phyloP scores from a whole-genome alignment of 176 grass and related monocot species.

The Oryza longistaminata region DNA sequence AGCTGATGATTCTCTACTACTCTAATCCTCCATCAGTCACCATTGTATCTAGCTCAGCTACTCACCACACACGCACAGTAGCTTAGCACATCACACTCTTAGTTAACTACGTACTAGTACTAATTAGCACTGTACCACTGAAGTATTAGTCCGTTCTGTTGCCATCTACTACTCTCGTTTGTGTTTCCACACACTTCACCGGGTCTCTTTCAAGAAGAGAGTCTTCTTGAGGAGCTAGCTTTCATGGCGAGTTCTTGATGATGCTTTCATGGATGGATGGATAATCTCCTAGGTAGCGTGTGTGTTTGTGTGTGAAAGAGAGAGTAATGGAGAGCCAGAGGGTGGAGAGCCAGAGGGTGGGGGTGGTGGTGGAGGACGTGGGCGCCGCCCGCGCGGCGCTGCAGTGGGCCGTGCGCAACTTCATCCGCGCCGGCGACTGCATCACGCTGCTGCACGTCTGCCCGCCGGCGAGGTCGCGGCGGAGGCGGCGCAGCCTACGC shows the following conservation, averaged over 20 bases:
- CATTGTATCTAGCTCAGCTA: not conserved
- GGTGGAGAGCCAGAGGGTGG: slow-evolving; percentile 85
- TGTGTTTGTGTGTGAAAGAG: too few relatives aligned
- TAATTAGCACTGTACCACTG: not conserved
- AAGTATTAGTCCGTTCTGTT: not conserved
- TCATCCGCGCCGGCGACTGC: slow-evolving; percentile 75
- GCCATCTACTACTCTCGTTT: not conserved
- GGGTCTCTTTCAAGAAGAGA: not conserved
- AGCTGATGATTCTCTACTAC: not conserved
- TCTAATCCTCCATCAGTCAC: slow-evolving; percentile 17
- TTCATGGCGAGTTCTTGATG: not conserved
- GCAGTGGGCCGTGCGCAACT: slow-evolving; percentile 85
- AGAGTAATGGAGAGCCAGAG: slow-evolving; percentile 68
- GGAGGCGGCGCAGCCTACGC: slow-evolving; percentile 53
- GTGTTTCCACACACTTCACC: not conserved
- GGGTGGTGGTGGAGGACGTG: slow-evolving; percentile 85
- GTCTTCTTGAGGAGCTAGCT: not conserved
- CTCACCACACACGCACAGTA: not conserved
- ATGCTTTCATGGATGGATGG: not conserved
- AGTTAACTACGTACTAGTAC: not conserved
- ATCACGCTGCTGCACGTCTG: slow-evolving; percentile 92
- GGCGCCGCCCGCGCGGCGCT: slow-evolving; percentile 63
- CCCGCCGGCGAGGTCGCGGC: slow-evolving; percentile 54
- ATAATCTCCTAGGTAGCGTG: not conserved
- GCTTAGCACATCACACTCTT: not conserved